Evolutionary conservation across 2,329 filamentous ascomycete genomes (phyloP), one percentile per base, ranked within the genome.

Genomic region (Ambrosiella cleistominuta): DNA sequence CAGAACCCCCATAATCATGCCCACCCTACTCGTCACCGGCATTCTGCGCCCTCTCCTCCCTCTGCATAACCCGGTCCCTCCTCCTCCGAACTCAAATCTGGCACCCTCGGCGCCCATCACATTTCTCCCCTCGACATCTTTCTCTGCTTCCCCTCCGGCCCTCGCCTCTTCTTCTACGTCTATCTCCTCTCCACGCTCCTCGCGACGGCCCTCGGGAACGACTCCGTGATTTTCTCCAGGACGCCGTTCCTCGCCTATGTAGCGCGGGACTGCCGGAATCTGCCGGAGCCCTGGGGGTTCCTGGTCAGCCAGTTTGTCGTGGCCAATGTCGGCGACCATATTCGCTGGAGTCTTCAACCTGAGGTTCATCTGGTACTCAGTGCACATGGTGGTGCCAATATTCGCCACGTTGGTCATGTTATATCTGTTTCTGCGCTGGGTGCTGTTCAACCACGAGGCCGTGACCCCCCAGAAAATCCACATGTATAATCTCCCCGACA

Each of bases 171-270:
- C 71, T 81, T 87, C 67, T 86, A 83, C 65, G 78, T 88, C 3
- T 88, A 87, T 64, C 68, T 73, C 42, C 87, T 88, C 70, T 88
- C 87, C 71, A 86, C 86, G 62, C 66, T 67, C 3, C 68, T 88
- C 0, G 82, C 82, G 1, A 79, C 71, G 64, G 83, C 84, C 63
- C 82, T 88, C 54, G 85, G 85, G 7, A 88, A 88, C 60, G 85
- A 88, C 62, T 84, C 85, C 0, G 82, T 88, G 62, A 86, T 88
- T 57, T 69, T 88, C 0, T 86, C 83, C 0, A 85, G 85, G 1
- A 88, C 84, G 0, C 78, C 85, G 0, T 88, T 88, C 58, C 74
- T 88, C 11, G 81, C 84, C 2, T 88, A 88, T 67, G 86, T 88
- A 82, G 88, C 83, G 0, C 74, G 83, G 6, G 83, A 86, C 0